A percentile compares a stretch with the other conserved stretches of the same genome.
These are phyloP conservation scores for Kuraishia molischiana DNA, from an alignment of 805 yeast genomes.

Conservation along the genomic window DNA sequence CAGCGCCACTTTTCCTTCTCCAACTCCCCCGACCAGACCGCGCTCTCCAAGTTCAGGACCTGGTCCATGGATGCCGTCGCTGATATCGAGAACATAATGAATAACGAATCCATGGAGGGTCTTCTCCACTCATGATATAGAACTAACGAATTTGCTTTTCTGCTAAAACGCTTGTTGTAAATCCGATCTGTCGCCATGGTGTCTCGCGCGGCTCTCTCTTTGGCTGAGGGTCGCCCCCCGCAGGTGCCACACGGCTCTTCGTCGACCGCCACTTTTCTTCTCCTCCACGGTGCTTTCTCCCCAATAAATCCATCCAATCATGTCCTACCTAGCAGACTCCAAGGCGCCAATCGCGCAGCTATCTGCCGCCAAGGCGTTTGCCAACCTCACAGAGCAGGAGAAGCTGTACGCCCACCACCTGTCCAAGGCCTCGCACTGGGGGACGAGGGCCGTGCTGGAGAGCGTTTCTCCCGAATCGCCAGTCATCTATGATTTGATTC, in stretches of 20 bases:
- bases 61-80: not conserved
- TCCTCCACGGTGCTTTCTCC: too few relatives aligned
- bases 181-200: not conserved
- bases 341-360: constrained; percentile 65
- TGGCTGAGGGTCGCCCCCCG: too few relatives aligned
- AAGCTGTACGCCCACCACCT: constrained; percentile 76
- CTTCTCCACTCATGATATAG: not conserved
- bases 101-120: not conserved
- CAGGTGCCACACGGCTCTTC: too few relatives aligned
- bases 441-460: constrained; percentile 69
- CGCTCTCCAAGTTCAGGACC: not conserved
- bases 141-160: not conserved
- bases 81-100: not conserved
- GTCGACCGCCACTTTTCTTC: too few relatives aligned
- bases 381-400: constrained; percentile 46
- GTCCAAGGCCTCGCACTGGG: constrained; percentile 77
- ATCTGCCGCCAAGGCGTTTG: constrained; percentile 61
- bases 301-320: not conserved
- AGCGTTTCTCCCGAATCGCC: constrained; percentile 82
- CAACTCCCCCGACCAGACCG: not conserved
- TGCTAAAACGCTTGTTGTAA: too few relatives aligned
- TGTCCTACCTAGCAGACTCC: constrained; percentile 37
- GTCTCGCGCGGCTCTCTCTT: not conserved
- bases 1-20: not conserved
- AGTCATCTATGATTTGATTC: constrained; percentile 57